Evolutionary conservation across 129 eudicot species (phyloP).

Genomic region (Chrysanthemum makinoi): DNA sequence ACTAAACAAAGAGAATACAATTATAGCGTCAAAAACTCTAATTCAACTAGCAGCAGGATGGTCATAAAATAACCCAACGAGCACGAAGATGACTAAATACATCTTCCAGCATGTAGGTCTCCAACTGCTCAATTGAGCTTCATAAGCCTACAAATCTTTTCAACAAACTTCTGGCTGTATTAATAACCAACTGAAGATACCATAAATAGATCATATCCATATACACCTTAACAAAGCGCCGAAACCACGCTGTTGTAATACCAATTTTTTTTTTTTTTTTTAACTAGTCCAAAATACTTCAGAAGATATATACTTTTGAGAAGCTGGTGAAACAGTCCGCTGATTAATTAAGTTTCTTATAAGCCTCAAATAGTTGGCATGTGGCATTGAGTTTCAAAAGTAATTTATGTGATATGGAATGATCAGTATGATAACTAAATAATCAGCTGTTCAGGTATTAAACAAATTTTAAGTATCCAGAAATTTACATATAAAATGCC

Average conservation of each 20-base stretch:
- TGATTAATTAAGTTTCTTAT: neutral
- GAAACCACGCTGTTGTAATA: slow-evolving; percentile 5
- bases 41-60: slow-evolving; percentile 10
- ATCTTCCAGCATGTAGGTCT: slow-evolving; percentile 15
- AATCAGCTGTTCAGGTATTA: too few relatives aligned
- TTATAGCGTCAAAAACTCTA: slow-evolving; percentile 15
- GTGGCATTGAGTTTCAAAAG: too few relatives aligned
- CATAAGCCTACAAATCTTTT: slow-evolving; percentile 11
- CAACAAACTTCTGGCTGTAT: neutral
- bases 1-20: slow-evolving; percentile 21
- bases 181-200: slow-evolving; percentile 5
- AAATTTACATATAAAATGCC: neutral
- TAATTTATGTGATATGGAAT: too few relatives aligned
- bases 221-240: neutral
- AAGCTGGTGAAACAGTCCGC: too few relatives aligned
- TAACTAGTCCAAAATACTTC: neutral
- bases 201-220: slow-evolving; percentile 19
- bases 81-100: slow-evolving; percentile 5
- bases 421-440: too few relatives aligned
- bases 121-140: slow-evolving; percentile 8
- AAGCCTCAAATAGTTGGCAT: neutral
- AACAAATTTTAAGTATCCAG: too few relatives aligned
- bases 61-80: slow-evolving; percentile 16
- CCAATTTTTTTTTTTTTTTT: too few relatives aligned
- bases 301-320: neutral